Conservation (phyloP, 768 basidiomycete species). For the Leccinum longicurvipes region DNA sequence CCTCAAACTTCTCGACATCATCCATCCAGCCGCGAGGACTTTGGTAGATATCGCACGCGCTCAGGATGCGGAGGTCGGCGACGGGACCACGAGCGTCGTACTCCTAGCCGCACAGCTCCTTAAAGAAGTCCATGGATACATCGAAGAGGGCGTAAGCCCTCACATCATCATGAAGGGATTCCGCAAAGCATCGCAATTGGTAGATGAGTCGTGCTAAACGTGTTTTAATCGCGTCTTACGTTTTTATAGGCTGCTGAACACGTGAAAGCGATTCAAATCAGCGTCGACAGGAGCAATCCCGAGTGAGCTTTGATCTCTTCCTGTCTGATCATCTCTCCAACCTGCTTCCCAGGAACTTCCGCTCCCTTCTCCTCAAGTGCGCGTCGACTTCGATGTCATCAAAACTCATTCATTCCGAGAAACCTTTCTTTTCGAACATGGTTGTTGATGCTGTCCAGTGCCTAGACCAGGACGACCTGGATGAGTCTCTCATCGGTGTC, state of each 20-base stretch:
- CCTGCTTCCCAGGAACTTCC: conserved; percentile 67
- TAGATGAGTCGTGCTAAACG: conserved; percentile 37
- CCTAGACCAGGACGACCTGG: conserved; percentile 89
- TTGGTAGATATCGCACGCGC: conserved; percentile 97
- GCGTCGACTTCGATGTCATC: conserved; percentile 99
- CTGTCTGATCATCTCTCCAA: conserved; percentile 5
- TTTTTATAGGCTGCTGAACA: conserved; percentile 68
- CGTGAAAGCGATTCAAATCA: conserved; percentile 87
- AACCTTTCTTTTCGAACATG: conserved; percentile 98
- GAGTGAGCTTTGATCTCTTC: conserved; percentile 54
- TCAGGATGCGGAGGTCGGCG: conserved; percentile 97
- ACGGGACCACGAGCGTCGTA: conserved; percentile 96
- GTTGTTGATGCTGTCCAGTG: conserved; percentile 95
- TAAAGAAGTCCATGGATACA: conserved; percentile 86
- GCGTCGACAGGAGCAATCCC: conserved; percentile 84
- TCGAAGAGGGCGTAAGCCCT: conserved; percentile 96
- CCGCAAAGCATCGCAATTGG: conserved; percentile 81
- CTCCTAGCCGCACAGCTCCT: conserved; percentile 91
- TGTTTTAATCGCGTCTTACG: conserved; percentile 8
- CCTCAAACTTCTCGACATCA: conserved; percentile 93
- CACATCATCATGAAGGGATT: conserved; percentile 98
- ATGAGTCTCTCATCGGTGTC: conserved; percentile 94
- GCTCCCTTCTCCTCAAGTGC: conserved; percentile 90
- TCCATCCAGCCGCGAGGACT: conserved; percentile 97
- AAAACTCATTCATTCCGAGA: conserved; percentile 97